Base-by-base conservation (phyloP, 1,139 yeast genomes). In the Suhomyces wounanorum region DNA sequence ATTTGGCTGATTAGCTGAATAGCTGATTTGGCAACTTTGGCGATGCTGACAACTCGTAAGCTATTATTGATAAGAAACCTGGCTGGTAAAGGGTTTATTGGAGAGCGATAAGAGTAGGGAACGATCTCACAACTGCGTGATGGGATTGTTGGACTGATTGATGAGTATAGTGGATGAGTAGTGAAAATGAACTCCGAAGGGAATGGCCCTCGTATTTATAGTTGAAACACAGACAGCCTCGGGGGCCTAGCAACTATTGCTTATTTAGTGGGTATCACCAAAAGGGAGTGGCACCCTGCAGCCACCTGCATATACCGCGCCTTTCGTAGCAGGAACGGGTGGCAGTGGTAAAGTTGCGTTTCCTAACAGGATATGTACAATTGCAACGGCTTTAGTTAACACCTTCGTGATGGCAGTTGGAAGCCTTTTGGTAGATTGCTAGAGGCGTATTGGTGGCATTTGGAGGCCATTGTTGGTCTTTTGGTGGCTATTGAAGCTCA, bases 191-290 rank as follows among this genome's bases (percentile, higher is more conserved):
- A 30, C 33, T 30, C 33, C 33, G 33, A 30, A 23, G 43, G 44
- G 39, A 18, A 25, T 9, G 3, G 8, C 9, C 26, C 23, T 13
- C 18, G 36, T 41, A 41, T 41, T 41, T 41, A 41, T 41, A 41
- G 23, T 41, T 7, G 9, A 13, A 16, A 16, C 16, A 2, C 17
- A n/a, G 10, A 23, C 30, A 31, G 39, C 26, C 28, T 37, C 40
- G 37, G 37, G 35, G 37, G 37, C 14, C 28, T 42, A 42, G 44
- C 44, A 42, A 42, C 26, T 13, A 42, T 42, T 42, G 44, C 44
- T 42, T 21, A 31, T 2, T 28, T 7, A 37, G 18, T n/a, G n/a
- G 7, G 3, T 33, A 33, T 33, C 18, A 10, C 37, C 18, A 16
- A 14, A 31, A 33, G 18, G 37, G 37, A 33, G 17, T 33, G 37